Evolutionary conservation across 148 eudicot species (phyloP), one percentile per base, ranked within the genome.

Genomic region (Suaeda aralocaspica): DNA sequence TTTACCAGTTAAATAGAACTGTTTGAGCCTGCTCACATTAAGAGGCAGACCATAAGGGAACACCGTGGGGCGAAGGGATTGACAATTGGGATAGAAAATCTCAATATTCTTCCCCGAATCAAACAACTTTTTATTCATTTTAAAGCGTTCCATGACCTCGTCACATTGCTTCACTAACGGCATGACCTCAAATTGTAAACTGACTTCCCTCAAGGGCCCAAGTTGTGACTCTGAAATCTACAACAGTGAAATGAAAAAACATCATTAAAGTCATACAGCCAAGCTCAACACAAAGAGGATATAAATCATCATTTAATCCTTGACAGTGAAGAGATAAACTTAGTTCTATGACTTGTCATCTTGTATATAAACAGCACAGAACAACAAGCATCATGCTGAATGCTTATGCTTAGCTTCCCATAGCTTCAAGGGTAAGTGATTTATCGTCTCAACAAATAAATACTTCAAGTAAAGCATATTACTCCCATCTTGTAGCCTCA

Each of bases 161-260:
- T 90, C 92, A 53, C 98, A 93, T 60, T 88, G 91, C 86, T 82
- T 93, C 65, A 79, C 84, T 80, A 93, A 75, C 71, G 90, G 64
- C 67, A 57, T 75, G 73, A 87, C 96, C 86, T 88, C 87, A 80
- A 88, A 88, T 46, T 70, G 85, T 55, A 83, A 72, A 72, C 94
- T 80, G 57, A 93, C 71, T 53, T 73, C 82, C 77, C 71, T 82
- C 73, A 93, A 72, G 63, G 77, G 74, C 73, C 77, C 76, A 31
- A 93, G 82, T 57, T 81, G 85, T 64, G 87, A 80, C 78, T 84
- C 96, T 18, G 83, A 72, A 67, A 90, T 79, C 98, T 93, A 68
- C 81, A 79, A 39, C 66, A 78, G 29, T 11, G 13, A 26, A 44
- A 68, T 61, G 22, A 41, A 69, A n/a, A 77, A 34, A 14, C 18